These are phyloP conservation scores for Blastocladiella britannica DNA, from an alignment of 192 early-diverging fungal genomes.

Conservation along the genomic window DNA sequence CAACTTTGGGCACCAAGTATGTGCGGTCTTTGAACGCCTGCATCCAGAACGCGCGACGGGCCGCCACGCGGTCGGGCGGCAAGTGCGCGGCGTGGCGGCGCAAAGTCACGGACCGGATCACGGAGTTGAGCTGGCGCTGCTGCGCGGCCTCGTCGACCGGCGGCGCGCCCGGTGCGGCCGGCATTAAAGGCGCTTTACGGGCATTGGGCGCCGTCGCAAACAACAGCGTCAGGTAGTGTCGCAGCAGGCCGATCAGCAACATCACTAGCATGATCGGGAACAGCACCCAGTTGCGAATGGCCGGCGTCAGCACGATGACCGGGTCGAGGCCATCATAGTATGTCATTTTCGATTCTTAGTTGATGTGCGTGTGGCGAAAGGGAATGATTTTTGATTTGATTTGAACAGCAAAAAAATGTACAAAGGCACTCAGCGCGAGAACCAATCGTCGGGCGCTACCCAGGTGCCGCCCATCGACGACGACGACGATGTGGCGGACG, in stretches of 20 bases:
- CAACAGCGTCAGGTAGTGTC: conserved; percentile 80
- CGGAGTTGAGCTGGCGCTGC: conserved; percentile 22
- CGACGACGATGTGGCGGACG: no score
- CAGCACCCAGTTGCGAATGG: conserved; percentile 80
- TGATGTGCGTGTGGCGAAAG: no score
- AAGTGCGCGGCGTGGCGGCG: conserved; percentile 46
- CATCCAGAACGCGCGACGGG: conserved; percentile 46
- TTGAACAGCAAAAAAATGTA: no score
- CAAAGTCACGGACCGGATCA: conserved; percentile 49
- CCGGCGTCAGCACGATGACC: conserved; percentile 6
- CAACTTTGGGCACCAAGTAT: conserved; percentile 67
- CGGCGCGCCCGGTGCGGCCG: neutral
- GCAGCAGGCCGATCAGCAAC: conserved; percentile 85
- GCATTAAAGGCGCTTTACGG: conserved; percentile 1
- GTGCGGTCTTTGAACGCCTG: conserved; percentile 58
- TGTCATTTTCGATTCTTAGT: neutral
- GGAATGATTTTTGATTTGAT: no score
- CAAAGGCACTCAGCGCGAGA: no score
- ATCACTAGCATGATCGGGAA: conserved; percentile 94
- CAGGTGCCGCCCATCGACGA: no score
- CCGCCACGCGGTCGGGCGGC: conserved; percentile 44
- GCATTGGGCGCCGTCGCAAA: conserved; percentile 65
- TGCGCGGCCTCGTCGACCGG: neutral
- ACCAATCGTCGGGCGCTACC: no score
- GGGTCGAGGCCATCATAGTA: neutral